phyloP scores from a whole-genome alignment of 108 stramenopile species.

The Nannochloropsis gaditana region DNA sequence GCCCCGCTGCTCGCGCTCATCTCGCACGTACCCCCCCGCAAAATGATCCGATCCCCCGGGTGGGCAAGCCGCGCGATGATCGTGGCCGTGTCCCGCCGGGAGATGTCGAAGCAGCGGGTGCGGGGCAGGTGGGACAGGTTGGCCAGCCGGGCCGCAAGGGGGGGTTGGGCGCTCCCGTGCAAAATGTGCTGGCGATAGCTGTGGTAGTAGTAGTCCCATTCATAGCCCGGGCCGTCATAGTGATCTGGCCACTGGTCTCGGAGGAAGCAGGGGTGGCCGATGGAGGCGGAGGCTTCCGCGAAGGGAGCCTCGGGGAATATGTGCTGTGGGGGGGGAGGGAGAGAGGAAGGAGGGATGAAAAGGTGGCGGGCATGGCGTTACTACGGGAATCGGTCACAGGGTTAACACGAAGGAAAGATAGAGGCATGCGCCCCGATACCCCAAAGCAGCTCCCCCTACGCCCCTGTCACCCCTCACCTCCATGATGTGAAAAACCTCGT shows the following conservation, averaged over 20 bases:
- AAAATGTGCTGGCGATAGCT: background rate
- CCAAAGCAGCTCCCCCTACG: background rate
- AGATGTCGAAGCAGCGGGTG: background rate
- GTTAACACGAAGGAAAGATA: no score
- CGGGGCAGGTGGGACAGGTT: background rate
- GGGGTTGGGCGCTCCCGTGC: background rate
- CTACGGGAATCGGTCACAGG: no score
- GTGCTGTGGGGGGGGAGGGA: background rate
- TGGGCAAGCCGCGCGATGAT: background rate
- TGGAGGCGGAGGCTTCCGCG: background rate
- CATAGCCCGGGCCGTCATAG: background rate
- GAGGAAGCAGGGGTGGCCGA: background rate
- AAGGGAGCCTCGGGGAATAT: constrained; percentile 5
- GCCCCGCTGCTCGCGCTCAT: background rate
- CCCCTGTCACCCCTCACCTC: background rate
- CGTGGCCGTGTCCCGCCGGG: background rate
- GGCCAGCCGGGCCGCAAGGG: background rate
- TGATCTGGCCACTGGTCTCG: constrained; percentile 2
- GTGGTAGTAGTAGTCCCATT: constrained; percentile 8
- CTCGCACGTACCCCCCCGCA: background rate
- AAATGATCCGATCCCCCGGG: background rate
- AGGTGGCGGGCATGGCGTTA: background rate
- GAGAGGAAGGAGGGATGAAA: background rate
- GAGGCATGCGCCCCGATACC: no score
- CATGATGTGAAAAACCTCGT: constrained; percentile 17